These are phyloP conservation scores for Trypanosoma melophagium DNA, from an alignment of 208 protist species.

Conservation along the genomic window DNA sequence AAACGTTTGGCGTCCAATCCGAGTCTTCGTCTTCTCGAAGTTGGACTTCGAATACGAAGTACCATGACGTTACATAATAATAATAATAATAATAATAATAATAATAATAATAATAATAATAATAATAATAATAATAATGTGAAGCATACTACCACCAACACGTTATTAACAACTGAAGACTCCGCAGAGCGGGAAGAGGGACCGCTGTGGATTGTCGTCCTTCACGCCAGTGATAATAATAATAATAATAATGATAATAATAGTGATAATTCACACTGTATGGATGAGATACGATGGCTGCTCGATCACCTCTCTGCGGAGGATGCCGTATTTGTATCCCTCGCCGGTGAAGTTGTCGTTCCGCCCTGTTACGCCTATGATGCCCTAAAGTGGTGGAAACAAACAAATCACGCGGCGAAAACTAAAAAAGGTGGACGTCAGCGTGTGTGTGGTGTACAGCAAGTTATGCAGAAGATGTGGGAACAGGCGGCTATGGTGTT, in stretches of 20 bases:
- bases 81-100: background rate
- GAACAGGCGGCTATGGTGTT: slow-evolving; percentile 11
- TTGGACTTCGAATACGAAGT: slow-evolving; percentile 9
- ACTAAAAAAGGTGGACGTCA: too few relatives aligned
- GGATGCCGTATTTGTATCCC: slow-evolving; percentile 19
- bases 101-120: background rate
- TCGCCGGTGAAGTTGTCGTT: slow-evolving; percentile 19
- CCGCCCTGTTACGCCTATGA: background rate
- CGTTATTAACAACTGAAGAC: background rate
- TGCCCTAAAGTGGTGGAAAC: background rate
- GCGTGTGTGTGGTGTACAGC: too few relatives aligned
- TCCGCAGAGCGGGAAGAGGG: background rate
- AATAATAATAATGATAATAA: background rate
- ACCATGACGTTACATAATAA: background rate
- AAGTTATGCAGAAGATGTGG: slow-evolving; percentile 5
- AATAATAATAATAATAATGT: background rate
- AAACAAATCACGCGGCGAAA: background rate
- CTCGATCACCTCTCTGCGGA: slow-evolving; percentile 3
- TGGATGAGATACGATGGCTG: slow-evolving; percentile 18
- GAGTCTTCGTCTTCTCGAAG: background rate
- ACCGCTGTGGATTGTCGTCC: background rate
- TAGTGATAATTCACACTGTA: background rate
- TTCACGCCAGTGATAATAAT: slow-evolving; percentile 4
- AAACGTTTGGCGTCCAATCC: background rate
- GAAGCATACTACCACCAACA: background rate